A percentile compares a stretch with the other conserved stretches of the same genome.
Conservation (phyloP, 306 rosid species). For the Ammopiptanthus mongolicus region DNA sequence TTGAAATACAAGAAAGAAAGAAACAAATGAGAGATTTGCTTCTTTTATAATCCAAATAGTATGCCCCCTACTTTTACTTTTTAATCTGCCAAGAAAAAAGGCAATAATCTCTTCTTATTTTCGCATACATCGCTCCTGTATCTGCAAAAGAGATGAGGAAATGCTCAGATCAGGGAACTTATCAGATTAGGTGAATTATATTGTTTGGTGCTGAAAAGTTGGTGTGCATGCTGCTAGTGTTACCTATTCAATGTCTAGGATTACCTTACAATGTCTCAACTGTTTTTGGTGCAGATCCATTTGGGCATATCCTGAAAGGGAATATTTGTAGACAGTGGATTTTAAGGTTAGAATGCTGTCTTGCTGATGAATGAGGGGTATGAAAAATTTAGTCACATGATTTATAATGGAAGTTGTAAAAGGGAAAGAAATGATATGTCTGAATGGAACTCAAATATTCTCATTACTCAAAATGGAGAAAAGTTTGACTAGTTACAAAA, state of each 20-base stretch:
- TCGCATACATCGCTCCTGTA: not conserved
- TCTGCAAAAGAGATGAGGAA: not conserved
- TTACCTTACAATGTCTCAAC: constrained; percentile 2
- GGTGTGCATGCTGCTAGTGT: not conserved
- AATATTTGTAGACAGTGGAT: constrained; percentile 14
- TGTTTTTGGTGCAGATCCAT: constrained; percentile 30
- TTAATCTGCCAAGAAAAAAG: not conserved
- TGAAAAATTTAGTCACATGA: constrained; percentile 20
- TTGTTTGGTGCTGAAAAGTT: not conserved
- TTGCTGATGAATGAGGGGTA: constrained; percentile 10
- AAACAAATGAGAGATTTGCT: constrained; percentile 5
- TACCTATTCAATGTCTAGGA: not conserved
- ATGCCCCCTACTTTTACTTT: not conserved
- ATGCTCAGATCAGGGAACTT: not conserved
- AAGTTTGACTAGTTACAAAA: constrained; percentile 12
- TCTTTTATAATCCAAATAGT: constrained; percentile 11
- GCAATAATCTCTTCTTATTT: not conserved
- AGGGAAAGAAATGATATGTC: constrained; percentile 13
- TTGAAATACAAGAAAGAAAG: constrained; percentile 8
- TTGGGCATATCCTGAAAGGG: constrained; percentile 18
- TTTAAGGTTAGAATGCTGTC: constrained; percentile 22
- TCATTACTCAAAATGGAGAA: constrained; percentile 7
- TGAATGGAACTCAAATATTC: constrained; percentile 1
- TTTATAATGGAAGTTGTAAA: constrained; percentile 5
- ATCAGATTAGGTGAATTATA: not conserved